A percentile compares a stretch with the other conserved stretches of the same genome.
Evolutionary conservation across 495 filamentous ascomycete genomes (phyloP).

Genomic region (Hypomontagnella submonticulosa): DNA sequence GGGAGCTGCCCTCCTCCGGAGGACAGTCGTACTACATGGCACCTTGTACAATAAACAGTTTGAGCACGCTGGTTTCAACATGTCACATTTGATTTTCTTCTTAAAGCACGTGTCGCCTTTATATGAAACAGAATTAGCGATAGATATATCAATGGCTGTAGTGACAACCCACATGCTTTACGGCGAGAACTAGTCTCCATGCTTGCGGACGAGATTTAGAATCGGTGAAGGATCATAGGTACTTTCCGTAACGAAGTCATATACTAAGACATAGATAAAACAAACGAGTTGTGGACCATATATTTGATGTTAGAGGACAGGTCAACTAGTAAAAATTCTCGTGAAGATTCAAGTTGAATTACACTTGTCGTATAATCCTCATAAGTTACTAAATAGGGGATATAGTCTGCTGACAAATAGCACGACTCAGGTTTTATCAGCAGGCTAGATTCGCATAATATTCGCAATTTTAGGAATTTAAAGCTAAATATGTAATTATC

Average conservation of each 20-base stretch:
- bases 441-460: too few species aligned
- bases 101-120: slow-evolving; percentile 49
- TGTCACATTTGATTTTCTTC: slow-evolving; percentile 53
- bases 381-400: too few species aligned
- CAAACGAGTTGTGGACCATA: neutral
- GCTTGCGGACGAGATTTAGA: neutral
- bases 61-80: slow-evolving; percentile 49
- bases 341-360: too few species aligned
- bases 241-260: neutral
- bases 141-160: neutral
- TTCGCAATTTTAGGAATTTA: too few species aligned
- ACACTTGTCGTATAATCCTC: too few species aligned
- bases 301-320: too few species aligned
- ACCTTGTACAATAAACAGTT: slow-evolving; percentile 50
- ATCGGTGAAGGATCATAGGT: neutral
- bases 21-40: slow-evolving; percentile 44
- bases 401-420: too few species aligned
- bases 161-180: slow-evolving; percentile 36
- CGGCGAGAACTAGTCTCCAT: slow-evolving; percentile 47
- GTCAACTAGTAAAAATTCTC: too few species aligned
- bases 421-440: too few species aligned
- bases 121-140: slow-evolving; percentile 2
- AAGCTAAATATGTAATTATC: too few species aligned
- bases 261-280: neutral
- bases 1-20: slow-evolving; percentile 37